Base-by-base conservation (phyloP, 192 early-diverging fungal genomes). In the Chytriomyces confervae region DNA sequence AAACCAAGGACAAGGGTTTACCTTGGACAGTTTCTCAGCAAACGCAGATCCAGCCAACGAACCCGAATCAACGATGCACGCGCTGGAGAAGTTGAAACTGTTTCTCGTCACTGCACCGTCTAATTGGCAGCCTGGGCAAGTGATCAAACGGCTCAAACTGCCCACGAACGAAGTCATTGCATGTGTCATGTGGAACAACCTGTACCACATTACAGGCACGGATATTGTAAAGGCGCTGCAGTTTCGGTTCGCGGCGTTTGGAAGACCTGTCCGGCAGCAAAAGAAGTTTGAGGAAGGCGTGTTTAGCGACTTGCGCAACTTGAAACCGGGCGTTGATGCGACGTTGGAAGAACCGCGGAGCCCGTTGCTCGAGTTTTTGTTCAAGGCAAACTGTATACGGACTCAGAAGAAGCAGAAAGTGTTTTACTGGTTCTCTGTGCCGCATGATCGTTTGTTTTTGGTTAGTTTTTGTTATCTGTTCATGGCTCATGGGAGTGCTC, bases 401-500 rank as follows among this genome's bases (percentile, higher is more conserved):
- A 97, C 96, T 5, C 97, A 98, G 81, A 99, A 98, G 89, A 98
- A 98, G 86, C 97, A 99, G 86, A 98, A 98, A 69, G 97, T 99
- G 23, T 99, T 98, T 83, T 97, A 92, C 80, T 99, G 97, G 96
- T 93, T 91, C 80, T 93, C 95, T 18, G 97, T 99, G 20, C 93
- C 92, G 9, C 96, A 97, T 81, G 96, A 99, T 79, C 80, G 92
- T 50, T 91, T 99, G 50, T 99, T 99, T 81, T 78, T 86, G 87
- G 83, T 86, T 47, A 50, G 80, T 77, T n/a, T 9, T 24, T 49
- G 60, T 23, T 61, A 75, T 1, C 27, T 16, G 51, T 36, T 62
- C 2, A 11, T 29, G 10, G 29, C 3, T 2, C 2, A 0, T 49
- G 10, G 45, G 13, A 69, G 27, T 5, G 49, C 6, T 36, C 66